Evolutionary conservation across 2,329 filamentous ascomycete genomes (phyloP), one percentile per base, ranked within the genome.

Genomic region (Chaetothyriales sp.): DNA sequence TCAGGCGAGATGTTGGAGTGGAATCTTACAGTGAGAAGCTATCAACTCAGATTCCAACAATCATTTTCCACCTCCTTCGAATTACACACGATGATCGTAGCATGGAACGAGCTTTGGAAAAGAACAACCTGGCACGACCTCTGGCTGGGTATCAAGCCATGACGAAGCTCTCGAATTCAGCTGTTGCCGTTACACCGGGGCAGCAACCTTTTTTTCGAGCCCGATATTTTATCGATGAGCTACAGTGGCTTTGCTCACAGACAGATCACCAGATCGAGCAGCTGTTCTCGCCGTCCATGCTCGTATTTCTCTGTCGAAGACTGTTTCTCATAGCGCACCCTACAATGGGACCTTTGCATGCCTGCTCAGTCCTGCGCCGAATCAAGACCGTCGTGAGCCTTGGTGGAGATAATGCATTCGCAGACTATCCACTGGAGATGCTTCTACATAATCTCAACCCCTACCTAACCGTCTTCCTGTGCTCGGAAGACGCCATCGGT

Each of bases 371-470:
- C 2, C 76, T 98, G 49, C 82, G 89, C 43, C 95, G 94, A 64
- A 76, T 97, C 46, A 78, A 89, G 33, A 78, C 95, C 7, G 69
- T 97, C 15, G 76, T 97, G 22, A 85, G 81, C 54, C 71, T 97
- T 46, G 84, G 88, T 22, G 89, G 88, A 0, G 66, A 78, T 0
- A 75, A 82, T 48, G 86, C 85, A n/a, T 73, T 84, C 20, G 72
- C 80, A 43, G 85, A 84, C 0, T 97, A 97, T 63, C 86, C 88
- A 9, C 67, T 95, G 13, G 87, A 98, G 66, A 92, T 95, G 86
- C 74, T 94, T 0, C 74, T 98, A 1, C 86, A 89, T 61, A 83
- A 85, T 1, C 73, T 95, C 18, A 77, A 85, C 8, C 81, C 82
- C 0, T 94, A 89, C 58, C 72, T 97, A 5, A 83, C 83, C 1